Base-by-base conservation (phyloP, 1,139 yeast species). In the Arxiozyma bovina region DNA sequence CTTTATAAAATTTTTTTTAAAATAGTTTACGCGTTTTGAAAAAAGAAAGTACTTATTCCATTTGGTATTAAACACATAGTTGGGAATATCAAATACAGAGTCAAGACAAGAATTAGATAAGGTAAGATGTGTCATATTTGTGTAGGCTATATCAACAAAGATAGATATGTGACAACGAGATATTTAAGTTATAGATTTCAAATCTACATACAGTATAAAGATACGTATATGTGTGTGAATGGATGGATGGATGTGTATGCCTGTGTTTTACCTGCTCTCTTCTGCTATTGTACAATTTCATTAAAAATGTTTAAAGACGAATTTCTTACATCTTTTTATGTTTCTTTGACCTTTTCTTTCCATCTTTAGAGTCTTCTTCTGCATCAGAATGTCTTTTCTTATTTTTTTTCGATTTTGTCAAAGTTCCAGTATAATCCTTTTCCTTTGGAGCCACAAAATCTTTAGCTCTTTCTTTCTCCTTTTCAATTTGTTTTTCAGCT, bases 401-500 rank as follows among this genome's bases (percentile, higher is more conserved):
- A 48, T 64, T 61, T 53, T 65, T 65, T 51, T 65, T 61, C 20
- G 62, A 57, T 21, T 49, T 52, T 21, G 45, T 45, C 18, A 54
- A 41, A 23, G 55, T 40, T 43, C 50, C 49, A 27, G 44, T 67
- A 56, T 82, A 79, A n/a, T 66, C 73, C 44, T 74, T 79, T 71
- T 90, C 97, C 63, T 80, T 83, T 22, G 98, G 98, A 20, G 97
- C 96, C 56, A 81, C 81, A 66, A 80, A 91, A 60, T 85, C 94
- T 74, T 87, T 83, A 38, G 80, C 80, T 65, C 94, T 80, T 66
- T 87, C 95, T 57, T 76, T 76, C 61, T 83, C 83, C 69, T 80
- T 85, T 56, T 76, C 77, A 54, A 77, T 82, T 64, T 84, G 82
- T 60, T 79, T 82, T 60, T 81, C 90, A 54, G 79, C 83, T 68